Percentiles rank a stretch among this genome's conserved stretches.
Conservation (phyloP, 306 rosid genomes). For the Sicyos edulis region DNA sequence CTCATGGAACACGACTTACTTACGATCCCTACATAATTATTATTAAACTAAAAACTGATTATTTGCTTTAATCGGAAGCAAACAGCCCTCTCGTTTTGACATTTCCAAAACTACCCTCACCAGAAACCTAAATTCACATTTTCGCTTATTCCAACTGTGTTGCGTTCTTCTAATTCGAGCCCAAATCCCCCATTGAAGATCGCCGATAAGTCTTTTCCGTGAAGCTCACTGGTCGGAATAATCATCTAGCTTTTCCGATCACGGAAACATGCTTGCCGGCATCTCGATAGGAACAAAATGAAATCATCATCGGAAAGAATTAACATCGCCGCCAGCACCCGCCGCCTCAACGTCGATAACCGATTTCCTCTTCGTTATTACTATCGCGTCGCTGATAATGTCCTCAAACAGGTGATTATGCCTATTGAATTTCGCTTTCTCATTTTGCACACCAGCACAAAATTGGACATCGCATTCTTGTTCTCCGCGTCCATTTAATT, state of each 20-base stretch:
- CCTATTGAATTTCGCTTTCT: slow-evolving; percentile 17
- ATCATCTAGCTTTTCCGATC: slow-evolving; percentile 18
- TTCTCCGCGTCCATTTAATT: slow-evolving; percentile 6
- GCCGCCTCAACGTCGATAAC: slow-evolving; percentile 60
- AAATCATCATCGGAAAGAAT: slow-evolving; percentile 54
- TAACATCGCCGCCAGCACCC: slow-evolving; percentile 66
- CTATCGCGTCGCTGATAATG: slow-evolving; percentile 73
- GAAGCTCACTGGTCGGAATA: slow-evolving; percentile 11
- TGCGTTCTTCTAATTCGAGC: not conserved
- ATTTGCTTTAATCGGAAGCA: not conserved
- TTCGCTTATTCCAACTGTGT: no score
- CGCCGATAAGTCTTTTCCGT: slow-evolving; percentile 17
- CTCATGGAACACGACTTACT: no score
- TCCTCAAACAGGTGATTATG: slow-evolving; percentile 65
- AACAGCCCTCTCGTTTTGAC: no score
- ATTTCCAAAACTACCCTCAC: slow-evolving; percentile 35
- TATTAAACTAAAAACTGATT: no score
- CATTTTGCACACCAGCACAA: no score
- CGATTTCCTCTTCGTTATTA: slow-evolving; percentile 73
- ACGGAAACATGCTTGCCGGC: slow-evolving; percentile 18
- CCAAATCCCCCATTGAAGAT: slow-evolving; percentile 40
- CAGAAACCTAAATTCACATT: slow-evolving; percentile 28
- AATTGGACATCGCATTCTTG: not conserved
- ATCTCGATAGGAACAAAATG: slow-evolving; percentile 32
- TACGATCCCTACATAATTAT: no score